Evolutionary conservation across 306 rosid species (phyloP).

Genomic region (Cicer bijugum): DNA sequence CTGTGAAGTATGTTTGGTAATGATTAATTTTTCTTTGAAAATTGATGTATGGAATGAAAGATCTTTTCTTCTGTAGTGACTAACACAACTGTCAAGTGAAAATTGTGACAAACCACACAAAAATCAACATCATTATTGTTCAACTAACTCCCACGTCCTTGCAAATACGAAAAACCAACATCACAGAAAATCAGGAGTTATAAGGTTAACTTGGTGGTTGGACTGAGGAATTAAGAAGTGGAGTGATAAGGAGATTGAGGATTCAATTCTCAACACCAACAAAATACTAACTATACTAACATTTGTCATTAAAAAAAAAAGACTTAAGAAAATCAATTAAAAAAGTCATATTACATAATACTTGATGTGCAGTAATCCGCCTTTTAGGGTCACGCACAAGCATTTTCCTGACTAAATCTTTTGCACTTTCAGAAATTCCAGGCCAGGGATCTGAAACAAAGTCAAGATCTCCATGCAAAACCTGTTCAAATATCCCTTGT

Average conservation of each 20-base stretch:
- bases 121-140: slow-evolving; percentile 23
- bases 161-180: slow-evolving; percentile 1
- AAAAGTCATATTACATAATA: slow-evolving; percentile 68
- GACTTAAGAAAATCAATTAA: slow-evolving; percentile 36
- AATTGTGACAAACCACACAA: slow-evolving; percentile 8
- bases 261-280: neutral
- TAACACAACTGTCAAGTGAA: slow-evolving; percentile 30
- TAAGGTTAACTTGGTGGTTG: no score
- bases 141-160: slow-evolving; percentile 25
- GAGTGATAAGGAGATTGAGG: neutral
- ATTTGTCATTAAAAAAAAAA: neutral
- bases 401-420: slow-evolving; percentile 93
- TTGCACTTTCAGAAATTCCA: slow-evolving; percentile 89
- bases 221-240: neutral
- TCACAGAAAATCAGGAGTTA: no score
- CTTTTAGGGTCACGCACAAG: slow-evolving; percentile 88
- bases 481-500: slow-evolving; percentile 95
- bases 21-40: neutral
- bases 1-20: neutral
- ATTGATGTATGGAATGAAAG: slow-evolving; percentile 6
- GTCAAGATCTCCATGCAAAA: slow-evolving; percentile 87
- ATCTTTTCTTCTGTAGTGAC: neutral
- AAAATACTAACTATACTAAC: neutral
- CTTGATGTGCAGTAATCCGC: slow-evolving; percentile 84
- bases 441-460: slow-evolving; percentile 97